Percentiles rank a stretch among this genome's conserved stretches.
These are phyloP conservation scores for Trichopus zeylanicus DNA, from an alignment of 116 monocot genomes.

Conservation along the genomic window DNA sequence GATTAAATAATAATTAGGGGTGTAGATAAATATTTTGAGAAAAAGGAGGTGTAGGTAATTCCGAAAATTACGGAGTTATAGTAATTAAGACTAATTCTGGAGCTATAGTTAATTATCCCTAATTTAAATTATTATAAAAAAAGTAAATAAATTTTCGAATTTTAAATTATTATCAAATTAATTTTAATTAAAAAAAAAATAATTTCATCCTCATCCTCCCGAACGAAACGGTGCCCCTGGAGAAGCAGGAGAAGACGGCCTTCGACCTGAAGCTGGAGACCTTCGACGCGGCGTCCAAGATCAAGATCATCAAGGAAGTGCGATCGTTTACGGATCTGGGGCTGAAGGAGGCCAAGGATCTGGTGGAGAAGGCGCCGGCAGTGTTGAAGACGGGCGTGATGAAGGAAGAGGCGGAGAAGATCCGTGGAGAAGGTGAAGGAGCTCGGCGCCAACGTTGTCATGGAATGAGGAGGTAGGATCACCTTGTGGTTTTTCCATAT, in stretches of 20 bases:
- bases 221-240: no score
- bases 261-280: constrained; percentile 90
- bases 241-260: constrained; percentile 85
- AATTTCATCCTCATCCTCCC: no score
- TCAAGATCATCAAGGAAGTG: constrained; percentile 89
- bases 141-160: no score
- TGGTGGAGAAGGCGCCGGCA: constrained; percentile 80
- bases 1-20: no score
- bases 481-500: neutral
- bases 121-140: no score
- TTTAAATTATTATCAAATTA: no score
- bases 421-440: constrained; percentile 76
- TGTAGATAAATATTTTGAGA: no score
- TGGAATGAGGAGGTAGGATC: constrained; percentile 40
- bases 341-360: constrained; percentile 88
- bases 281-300: constrained; percentile 76
- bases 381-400: constrained; percentile 61
- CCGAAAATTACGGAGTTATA: no score
- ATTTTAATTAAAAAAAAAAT: no score
- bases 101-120: no score
- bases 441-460: constrained; percentile 69
- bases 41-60: no score
- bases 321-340: constrained; percentile 71
- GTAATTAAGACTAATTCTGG: no score
- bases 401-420: constrained; percentile 92